Base-by-base conservation (phyloP, 768 basidiomycete species). In the Panaeolus papilionaceus region DNA sequence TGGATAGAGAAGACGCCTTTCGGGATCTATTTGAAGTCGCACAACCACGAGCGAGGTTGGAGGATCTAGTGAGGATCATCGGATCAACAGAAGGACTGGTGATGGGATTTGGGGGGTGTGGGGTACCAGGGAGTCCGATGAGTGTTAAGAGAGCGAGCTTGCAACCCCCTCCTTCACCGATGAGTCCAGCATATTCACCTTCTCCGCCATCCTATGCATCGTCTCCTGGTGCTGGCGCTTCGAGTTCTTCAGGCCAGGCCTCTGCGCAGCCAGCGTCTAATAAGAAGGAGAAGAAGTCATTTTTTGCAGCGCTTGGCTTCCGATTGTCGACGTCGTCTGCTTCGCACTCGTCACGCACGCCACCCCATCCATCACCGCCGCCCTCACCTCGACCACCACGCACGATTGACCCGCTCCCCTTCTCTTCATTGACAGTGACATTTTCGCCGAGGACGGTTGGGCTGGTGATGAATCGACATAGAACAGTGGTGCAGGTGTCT, bases 11-110 rank as follows among this genome's bases (percentile, higher is more conserved):
- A 64, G 92, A 93, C 75, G 83, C 85, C 10, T 94, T 91, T 81
- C 88, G 88, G 67, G 93, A 94, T 72, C 78, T 95, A 28, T 94
- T 95, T 74, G 91, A 92, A 69, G 84, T 91, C 64, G 84, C 82
- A 70, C 91, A 95, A 78, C 93, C 93, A 5, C 86, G 88, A 62
- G 86, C 87, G 37, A 80, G 93, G 23, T 75, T 91, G n/a, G 93
- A 95, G 76, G 93, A 95, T 75, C 83, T 95, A 42, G 82, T 94
- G 9, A 71, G 85, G 42, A 71, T 76, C 2, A 83, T 82, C 66
- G 84, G 84, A 0, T 54, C 79, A 0, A 72, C 76, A 26, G 77
- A 82, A n/a, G 83, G 83, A 10, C 77, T 85, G 2, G 76, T 85
- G 20, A 73, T 72, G n/a, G 69, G 81, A 0, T 69, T 74, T 23